These are phyloP conservation scores for Globisporangium barbulae DNA, from an alignment of 352 stramenopile genomes.

Conservation along the genomic window DNA sequence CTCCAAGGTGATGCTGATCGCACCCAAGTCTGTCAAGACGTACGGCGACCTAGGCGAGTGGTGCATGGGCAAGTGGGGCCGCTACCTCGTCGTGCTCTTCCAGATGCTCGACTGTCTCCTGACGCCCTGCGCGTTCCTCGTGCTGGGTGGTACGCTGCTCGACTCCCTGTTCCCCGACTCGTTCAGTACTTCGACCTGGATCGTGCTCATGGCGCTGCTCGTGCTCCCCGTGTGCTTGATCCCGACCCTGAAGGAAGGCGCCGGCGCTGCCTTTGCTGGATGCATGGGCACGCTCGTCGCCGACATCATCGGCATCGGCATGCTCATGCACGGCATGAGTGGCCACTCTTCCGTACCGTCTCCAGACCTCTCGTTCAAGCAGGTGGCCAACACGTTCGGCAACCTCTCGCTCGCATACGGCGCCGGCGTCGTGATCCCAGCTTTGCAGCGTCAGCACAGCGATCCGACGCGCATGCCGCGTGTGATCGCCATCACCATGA, in stretches of 20 bases:
- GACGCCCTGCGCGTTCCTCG: slow-evolving; percentile 20
- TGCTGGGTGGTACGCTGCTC: slow-evolving; percentile 22
- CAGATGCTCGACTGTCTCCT: slow-evolving; percentile 20
- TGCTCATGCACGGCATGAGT: slow-evolving; percentile 23
- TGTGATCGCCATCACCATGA: slow-evolving; percentile 45
- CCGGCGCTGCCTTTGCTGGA: slow-evolving; percentile 22
- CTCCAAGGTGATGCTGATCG: slow-evolving; percentile 25
- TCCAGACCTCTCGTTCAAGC: slow-evolving; percentile 21
- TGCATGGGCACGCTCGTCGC: slow-evolving; percentile 26
- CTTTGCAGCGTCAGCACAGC: slow-evolving; percentile 23
- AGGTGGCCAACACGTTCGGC: slow-evolving; percentile 23
- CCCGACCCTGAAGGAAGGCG: slow-evolving; percentile 28
- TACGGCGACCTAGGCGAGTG: slow-evolving; percentile 31
- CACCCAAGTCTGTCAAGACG: slow-evolving; percentile 23
- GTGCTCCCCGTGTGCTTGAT: slow-evolving; percentile 24
- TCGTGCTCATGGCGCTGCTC: slow-evolving; percentile 23
- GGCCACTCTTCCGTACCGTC: slow-evolving; percentile 17
- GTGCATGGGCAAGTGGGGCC: slow-evolving; percentile 22
- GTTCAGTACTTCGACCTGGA: slow-evolving; percentile 22
- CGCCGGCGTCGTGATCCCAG: slow-evolving; percentile 27
- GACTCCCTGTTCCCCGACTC: slow-evolving; percentile 20
- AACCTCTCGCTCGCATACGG: slow-evolving; percentile 29
- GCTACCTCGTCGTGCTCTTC: slow-evolving; percentile 23
- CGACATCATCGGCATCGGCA: slow-evolving; percentile 21
- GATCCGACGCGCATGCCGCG: slow-evolving; percentile 21